These are phyloP conservation scores for Hirschfeldia incana DNA, from an alignment of 345 rosid species.

Conservation along the genomic window DNA sequence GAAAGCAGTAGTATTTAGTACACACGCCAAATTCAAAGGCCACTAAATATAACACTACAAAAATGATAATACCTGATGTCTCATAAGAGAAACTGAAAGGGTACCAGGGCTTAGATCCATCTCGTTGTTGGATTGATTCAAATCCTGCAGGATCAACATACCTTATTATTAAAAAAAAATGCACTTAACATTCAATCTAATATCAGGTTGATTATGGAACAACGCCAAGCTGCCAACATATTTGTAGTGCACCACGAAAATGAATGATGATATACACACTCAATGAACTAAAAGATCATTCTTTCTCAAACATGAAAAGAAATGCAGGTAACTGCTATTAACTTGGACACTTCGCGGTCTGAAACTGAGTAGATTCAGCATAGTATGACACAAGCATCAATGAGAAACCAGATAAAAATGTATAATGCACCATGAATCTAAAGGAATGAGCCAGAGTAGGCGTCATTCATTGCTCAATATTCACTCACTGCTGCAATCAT, in stretches of 20 bases:
- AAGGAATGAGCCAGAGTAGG: background rate
- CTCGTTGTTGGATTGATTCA: constrained; percentile 77
- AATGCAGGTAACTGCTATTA: constrained; percentile 6
- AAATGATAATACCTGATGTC: constrained; percentile 66
- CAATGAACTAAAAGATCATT: background rate
- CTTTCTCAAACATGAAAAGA: background rate
- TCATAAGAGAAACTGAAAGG: constrained; percentile 72
- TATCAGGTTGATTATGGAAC: background rate
- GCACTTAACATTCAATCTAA: background rate
- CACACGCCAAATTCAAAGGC: background rate
- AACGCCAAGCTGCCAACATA: background rate
- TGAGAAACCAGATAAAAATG: background rate
- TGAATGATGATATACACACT: background rate
- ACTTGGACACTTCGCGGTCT: constrained; percentile 2
- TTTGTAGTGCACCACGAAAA: background rate
- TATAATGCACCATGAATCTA: constrained; percentile 7
- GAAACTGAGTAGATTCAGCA: background rate
- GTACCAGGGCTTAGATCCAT: constrained; percentile 64
- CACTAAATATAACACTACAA: background rate
- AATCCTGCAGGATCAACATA: constrained; percentile 52
- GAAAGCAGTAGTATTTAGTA: constrained; percentile 9
- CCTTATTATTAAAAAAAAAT: background rate
- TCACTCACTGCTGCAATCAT: background rate
- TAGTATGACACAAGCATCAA: constrained; percentile 12
- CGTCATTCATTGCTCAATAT: background rate